These are phyloP conservation scores for Ballota nigra DNA, from an alignment of 257 asterid genomes.

Conservation along the genomic window DNA sequence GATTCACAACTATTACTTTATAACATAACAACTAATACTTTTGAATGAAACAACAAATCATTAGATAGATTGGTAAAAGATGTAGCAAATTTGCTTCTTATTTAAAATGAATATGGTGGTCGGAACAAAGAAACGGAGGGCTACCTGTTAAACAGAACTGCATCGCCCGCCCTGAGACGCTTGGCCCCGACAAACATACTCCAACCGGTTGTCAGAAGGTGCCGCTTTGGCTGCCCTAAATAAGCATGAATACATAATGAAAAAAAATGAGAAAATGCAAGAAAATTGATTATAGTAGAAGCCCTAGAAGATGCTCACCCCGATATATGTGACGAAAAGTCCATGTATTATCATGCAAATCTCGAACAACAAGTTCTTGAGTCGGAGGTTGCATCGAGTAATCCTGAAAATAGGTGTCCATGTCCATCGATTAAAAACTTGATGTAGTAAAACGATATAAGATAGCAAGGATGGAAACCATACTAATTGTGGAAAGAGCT, in stretches of 20 bases:
- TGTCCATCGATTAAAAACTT: not conserved
- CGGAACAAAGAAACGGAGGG: not conserved
- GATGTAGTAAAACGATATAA: not conserved
- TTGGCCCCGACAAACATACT: conserved; percentile 97
- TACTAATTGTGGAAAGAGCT: conserved; percentile 88
- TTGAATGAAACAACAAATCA: not conserved
- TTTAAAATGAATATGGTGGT: not conserved
- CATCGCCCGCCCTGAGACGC: conserved; percentile 91
- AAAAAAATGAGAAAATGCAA: not conserved
- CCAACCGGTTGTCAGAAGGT: conserved; percentile 97
- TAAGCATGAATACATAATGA: conserved; percentile 15
- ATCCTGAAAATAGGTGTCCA: conserved; percentile 43
- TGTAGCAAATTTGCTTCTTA: not conserved
- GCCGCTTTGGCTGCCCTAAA: conserved; percentile 95
- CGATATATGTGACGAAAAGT: conserved; percentile 94
- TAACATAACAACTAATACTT: too few species aligned
- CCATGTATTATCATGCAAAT: conserved; percentile 90
- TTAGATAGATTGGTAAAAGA: not conserved
- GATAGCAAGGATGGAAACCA: not conserved
- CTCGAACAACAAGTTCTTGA: conserved; percentile 92
- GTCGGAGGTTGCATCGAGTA: conserved; percentile 95
- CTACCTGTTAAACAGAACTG: conserved; percentile 91
- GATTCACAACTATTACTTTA: too few species aligned
- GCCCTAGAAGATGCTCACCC: conserved; percentile 41
- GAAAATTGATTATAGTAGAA: not conserved